Percentiles rank a stretch among this genome's conserved stretches.
phyloP scores from a whole-genome alignment of 2,329 filamentous ascomycete species.

The Colletotrichum spaethianum region DNA sequence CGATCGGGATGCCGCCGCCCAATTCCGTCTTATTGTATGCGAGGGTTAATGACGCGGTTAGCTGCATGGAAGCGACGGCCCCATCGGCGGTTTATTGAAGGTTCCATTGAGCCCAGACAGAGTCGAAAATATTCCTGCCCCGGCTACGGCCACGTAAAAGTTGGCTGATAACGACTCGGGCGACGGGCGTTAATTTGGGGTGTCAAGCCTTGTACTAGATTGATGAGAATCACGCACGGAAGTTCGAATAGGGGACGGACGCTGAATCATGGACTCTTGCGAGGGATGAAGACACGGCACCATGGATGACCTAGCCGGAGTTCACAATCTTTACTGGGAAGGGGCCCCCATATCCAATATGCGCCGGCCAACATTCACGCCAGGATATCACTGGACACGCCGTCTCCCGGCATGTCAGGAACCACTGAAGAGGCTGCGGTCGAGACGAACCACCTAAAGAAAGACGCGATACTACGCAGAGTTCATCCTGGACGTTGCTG shows the following conservation, averaged over 20 bases:
- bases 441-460: constrained; percentile 3
- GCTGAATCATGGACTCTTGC: neutral
- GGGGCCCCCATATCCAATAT: neutral
- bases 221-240: constrained; percentile 8
- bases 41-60: neutral
- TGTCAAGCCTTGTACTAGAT: constrained; percentile 20
- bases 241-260: constrained; percentile 1
- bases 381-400: constrained; percentile 20
- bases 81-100: constrained; percentile 7
- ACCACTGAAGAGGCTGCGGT: neutral
- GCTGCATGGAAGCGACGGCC: constrained; percentile 11
- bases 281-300: constrained; percentile 10
- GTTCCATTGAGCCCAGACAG: constrained; percentile 1
- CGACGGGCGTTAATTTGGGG: constrained; percentile 8
- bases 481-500: no score
- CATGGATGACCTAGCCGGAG: constrained; percentile 27
- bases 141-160: neutral
- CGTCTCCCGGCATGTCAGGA: constrained; percentile 12
- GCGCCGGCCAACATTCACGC: constrained; percentile 11
- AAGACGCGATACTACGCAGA: neutral
- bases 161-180: constrained; percentile 17
- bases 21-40: neutral
- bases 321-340: constrained; percentile 24
- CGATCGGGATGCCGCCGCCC: neutral
- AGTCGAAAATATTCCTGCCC: constrained; percentile 17